Evolutionary conservation across 169 alveolate species (phyloP), one percentile per base, ranked within the genome.

Genomic region (Eimeria brunetti): DNA sequence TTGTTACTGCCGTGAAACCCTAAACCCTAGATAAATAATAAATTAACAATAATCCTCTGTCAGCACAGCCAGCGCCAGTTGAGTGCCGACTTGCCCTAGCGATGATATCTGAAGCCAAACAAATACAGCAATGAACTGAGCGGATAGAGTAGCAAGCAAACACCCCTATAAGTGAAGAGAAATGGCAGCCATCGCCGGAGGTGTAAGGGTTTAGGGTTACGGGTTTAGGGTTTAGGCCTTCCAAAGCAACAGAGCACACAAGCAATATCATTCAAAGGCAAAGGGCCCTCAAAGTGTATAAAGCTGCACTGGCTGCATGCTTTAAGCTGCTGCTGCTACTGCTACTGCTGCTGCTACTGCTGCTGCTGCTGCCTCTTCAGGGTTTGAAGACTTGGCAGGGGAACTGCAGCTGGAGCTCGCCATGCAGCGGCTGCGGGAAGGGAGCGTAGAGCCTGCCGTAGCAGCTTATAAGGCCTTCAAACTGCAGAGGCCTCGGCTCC

Each of bases 351-450:
- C 84, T 18, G 84, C 30, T 44, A n/a, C 58, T 44, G n/a, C 30
- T 75, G 62, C 24, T 1, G 86, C 38, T 22, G 41, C 62, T 76
- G 86, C 86, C 27, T 49, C 73, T 69, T 56, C 92, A 92, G 98
- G 98, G 83, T 97, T 96, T 93, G 96, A 97, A 30, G 98, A 97
- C 86, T 97, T 98, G 44, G 98, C 98, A 75, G 96, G 97, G 33
- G 99, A 98, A 96, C 97, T 98, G 38, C 99, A 98, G 96, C 98
- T 98, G 89, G 98, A 97, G 58, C 97, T 97, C 95, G 99, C 99
- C 9, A 85, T 85, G 91, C 22, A 96, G 97, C 97, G 98, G 97
- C 49, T 98, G 92, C 93, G 96, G 97, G 91, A 97, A 97, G 94
- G 97, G 96, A 86, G 97, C 97, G 95, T 97, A 49, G 99, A 98